These are phyloP conservation scores for Suaeda aralocaspica DNA, from an alignment of 148 eudicot genomes.

Conservation along the genomic window DNA sequence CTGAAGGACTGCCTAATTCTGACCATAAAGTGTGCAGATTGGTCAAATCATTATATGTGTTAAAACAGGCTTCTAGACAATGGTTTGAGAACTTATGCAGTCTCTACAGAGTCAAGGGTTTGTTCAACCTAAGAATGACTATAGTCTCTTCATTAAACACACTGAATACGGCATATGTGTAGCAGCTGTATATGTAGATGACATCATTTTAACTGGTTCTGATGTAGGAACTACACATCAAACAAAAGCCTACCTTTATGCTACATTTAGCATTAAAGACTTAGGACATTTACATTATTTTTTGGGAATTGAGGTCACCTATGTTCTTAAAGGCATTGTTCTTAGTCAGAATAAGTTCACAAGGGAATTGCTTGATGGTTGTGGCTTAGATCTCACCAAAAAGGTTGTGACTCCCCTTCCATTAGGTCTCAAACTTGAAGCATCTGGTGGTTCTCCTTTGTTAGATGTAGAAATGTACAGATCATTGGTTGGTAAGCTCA, in stretches of 20 bases:
- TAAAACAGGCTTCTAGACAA: slow-evolving; percentile 1
- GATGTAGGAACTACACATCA: neutral
- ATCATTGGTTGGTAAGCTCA: too few species aligned
- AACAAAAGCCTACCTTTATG: neutral
- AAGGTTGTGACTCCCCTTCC: neutral
- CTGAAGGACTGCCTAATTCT: neutral
- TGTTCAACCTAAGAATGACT: neutral
- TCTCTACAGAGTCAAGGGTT: neutral
- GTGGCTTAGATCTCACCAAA: fast-evolving
- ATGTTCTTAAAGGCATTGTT: neutral
- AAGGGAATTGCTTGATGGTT: neutral
- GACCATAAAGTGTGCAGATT: neutral
- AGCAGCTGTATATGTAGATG: neutral
- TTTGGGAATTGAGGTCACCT: neutral
- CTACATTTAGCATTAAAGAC: neutral
- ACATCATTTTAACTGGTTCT: neutral
- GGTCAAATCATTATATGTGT: neutral
- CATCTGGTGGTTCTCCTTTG: too few species aligned
- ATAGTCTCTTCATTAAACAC: neutral
- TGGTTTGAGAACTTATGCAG: neutral
- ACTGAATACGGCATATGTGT: neutral
- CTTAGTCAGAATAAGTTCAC: neutral
- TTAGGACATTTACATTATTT: neutral
- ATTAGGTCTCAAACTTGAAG: too few species aligned
- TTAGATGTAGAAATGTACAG: too few species aligned